Evolutionary conservation across 163 green algal species (phyloP), one percentile per base, ranked within the genome.

Genomic region (Chloromonas sp.): DNA sequence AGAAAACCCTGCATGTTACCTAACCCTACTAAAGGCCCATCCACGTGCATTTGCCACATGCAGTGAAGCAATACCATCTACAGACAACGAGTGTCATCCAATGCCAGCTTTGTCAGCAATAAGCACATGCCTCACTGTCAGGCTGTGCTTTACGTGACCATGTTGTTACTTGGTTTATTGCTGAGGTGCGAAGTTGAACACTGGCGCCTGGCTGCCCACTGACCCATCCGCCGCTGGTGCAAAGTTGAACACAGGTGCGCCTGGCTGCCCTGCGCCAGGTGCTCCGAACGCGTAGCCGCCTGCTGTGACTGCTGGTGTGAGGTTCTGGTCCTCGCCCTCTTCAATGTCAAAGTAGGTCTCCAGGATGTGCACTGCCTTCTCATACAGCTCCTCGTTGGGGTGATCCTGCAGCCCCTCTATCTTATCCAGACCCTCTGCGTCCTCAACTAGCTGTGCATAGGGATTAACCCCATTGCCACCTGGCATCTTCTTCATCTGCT

Each of bases 361-460:
- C 85, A 99, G 88, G 78, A 99, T 96, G 84, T 94, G 92, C 15
- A 99, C 94, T 14, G 96, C 96, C 94, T 99, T 99, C 82, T 99
- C 94, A 87, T 99, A 99, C 82, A 99, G 96, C 82, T 99, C 97
- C 87, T 99, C 96, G 87, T 98, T 98, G 61, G 87, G 90, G 93
- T 99, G 96, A 85, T 98, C 98, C 90, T 84, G 82, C 82, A 84
- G 14, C 3, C 58, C 90, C 94, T 99, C 97, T 66, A 99, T 98
- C 92, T 98, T 98, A 89, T 99, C 97, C 87, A 99, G 90, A 78
- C 97, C 97, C 58, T 98, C 97, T 5, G 95, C 95, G 87, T 99
- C 97, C 87, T 99, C 97, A 78, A 99, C 94, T 70, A 96, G 86
- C 84, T 94, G 87, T 3, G 94, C 94, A 86, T 95, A 99, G 2